These are phyloP conservation scores for Microsporum audouinii DNA, from an alignment of 2,329 filamentous ascomycete genomes.

Conservation along the genomic window DNA sequence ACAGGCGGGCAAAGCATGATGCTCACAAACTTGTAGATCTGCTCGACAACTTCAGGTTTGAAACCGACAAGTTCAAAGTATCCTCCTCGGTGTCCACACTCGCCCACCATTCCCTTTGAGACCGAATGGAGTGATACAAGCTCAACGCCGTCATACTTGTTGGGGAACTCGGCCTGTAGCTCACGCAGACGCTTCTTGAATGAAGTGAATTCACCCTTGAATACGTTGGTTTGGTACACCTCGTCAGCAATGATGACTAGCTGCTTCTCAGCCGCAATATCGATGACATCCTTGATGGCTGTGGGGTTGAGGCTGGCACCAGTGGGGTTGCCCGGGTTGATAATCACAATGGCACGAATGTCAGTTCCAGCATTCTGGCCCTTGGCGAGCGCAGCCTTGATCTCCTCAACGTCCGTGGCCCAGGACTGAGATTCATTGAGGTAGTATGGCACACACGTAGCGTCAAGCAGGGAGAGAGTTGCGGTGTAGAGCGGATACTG, in stretches of 20 bases:
- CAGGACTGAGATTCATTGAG: slow-evolving; percentile 77
- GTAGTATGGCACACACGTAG: slow-evolving; percentile 82
- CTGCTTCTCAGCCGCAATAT: slow-evolving; percentile 72
- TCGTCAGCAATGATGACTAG: slow-evolving; percentile 91
- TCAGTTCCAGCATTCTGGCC: slow-evolving; percentile 69
- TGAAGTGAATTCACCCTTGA: slow-evolving; percentile 83
- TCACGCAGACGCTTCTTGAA: slow-evolving; percentile 82
- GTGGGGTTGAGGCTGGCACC: slow-evolving; percentile 69
- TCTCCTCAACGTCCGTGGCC: slow-evolving; percentile 75
- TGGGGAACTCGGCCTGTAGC: slow-evolving; percentile 61
- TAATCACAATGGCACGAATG: slow-evolving; percentile 86
- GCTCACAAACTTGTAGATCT: slow-evolving; percentile 98
- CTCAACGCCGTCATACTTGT: slow-evolving; percentile 73
- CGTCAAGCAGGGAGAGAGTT: slow-evolving; percentile 73
- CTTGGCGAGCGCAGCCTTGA: slow-evolving; percentile 60
- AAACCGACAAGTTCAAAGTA: slow-evolving; percentile 96
- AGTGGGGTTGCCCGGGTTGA: slow-evolving; percentile 97
- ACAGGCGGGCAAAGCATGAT: slow-evolving; percentile 96
- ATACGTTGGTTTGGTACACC: slow-evolving; percentile 98
- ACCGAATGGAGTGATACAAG: slow-evolving; percentile 85
- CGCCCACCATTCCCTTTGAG: slow-evolving; percentile 97
- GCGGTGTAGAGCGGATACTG: slow-evolving; percentile 98
- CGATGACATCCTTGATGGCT: slow-evolving; percentile 74
- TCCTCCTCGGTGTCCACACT: slow-evolving; percentile 93
- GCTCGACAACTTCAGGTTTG: slow-evolving; percentile 67